Conservation (phyloP, 345 rosid species). For the Murraya paniculata region DNA sequence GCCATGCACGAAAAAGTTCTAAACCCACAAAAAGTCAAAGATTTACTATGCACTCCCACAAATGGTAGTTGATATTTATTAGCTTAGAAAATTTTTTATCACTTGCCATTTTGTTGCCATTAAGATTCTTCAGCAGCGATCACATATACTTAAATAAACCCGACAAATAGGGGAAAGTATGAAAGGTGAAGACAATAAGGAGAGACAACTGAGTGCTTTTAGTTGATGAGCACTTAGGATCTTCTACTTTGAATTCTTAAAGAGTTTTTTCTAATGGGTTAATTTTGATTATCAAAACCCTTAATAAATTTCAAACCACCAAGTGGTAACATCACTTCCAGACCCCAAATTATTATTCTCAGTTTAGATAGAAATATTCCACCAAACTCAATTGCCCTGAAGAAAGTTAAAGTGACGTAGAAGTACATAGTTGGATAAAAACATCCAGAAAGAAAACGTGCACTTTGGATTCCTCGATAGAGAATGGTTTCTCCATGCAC, state of each 20-base stretch:
- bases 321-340: not conserved
- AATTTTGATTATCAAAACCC: not conserved
- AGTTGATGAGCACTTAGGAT: no score
- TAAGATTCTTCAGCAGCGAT: not conserved
- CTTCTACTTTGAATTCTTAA: no score
- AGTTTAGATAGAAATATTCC: not conserved
- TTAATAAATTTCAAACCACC: not conserved
- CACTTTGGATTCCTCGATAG: not conserved
- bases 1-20: no score
- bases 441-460: conserved; percentile 7
- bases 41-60: not conserved
- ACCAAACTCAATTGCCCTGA: not conserved
- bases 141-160: no score
- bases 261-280: no score
- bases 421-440: not conserved
- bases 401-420: no score
- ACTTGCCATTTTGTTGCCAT: not conserved
- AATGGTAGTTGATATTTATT: not conserved
- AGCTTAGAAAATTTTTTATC: no score
- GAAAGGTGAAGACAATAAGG: no score
- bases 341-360: not conserved
- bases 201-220: no score
- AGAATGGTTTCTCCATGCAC: not conserved
- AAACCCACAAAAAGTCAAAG: no score
- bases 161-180: no score